phyloP scores from a whole-genome alignment of 108 stramenopile genomes.

The Cylindrotheca fusiformis region DNA sequence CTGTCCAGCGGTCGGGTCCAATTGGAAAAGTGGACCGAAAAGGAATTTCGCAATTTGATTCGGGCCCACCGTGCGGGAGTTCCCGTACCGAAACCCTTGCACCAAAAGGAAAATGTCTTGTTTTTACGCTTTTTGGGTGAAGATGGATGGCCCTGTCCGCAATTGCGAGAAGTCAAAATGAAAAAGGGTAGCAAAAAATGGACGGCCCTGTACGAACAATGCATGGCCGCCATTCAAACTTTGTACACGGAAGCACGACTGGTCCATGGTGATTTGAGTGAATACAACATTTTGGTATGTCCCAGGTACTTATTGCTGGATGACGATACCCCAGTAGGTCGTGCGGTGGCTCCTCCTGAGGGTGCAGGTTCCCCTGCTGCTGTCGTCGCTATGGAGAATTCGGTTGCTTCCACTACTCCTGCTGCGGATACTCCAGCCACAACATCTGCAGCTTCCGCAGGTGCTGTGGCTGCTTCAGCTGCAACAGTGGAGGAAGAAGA shows the following conservation, averaged over 20 bases:
- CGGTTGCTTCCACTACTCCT: background rate
- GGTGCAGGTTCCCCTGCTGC: background rate
- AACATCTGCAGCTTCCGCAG: background rate
- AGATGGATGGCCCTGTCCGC: constrained; percentile 82
- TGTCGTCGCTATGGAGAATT: constrained; percentile 9
- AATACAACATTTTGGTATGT: constrained; percentile 80
- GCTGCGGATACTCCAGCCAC: background rate
- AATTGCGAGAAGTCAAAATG: constrained; percentile 66
- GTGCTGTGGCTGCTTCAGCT: background rate
- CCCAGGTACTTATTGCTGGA: constrained; percentile 37
- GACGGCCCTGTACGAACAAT: constrained; percentile 60
- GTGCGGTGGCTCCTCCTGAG: background rate
- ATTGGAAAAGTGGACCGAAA: constrained; percentile 77
- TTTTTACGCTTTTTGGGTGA: constrained; percentile 83
- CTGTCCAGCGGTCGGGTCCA: constrained; percentile 50
- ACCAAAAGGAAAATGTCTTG: constrained; percentile 67
- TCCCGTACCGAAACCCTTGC: constrained; percentile 64
- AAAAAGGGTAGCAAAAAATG: constrained; percentile 62
- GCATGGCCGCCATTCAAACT: constrained; percentile 59
- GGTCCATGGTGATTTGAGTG: constrained; percentile 77
- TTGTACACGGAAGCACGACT: constrained; percentile 59
- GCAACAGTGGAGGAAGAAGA: constrained; percentile 16
- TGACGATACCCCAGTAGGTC: background rate
- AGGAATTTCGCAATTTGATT: constrained; percentile 78
- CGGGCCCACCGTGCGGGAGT: constrained; percentile 63